Conservation (phyloP, 768 basidiomycete species). For the Boletus subcaerulescens region DNA sequence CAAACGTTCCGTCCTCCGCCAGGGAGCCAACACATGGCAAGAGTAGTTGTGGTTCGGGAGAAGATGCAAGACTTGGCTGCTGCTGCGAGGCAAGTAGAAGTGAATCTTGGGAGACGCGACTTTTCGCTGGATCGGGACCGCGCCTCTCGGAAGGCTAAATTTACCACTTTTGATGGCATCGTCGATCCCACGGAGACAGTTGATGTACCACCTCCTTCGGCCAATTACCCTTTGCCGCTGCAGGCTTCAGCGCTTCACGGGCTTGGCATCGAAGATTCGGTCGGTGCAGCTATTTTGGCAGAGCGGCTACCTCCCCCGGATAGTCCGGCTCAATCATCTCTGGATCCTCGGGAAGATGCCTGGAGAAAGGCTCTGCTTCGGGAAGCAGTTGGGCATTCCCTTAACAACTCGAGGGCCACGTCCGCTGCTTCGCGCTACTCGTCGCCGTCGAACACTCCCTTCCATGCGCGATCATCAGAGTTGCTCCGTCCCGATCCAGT, state of each 20-base stretch:
- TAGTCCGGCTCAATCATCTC: conserved; percentile 57
- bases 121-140: conserved; percentile 45
- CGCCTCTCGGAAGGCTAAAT: conserved; percentile 37
- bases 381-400: conserved; percentile 75
- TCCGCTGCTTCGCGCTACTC: conserved; percentile 34
- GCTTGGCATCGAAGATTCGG: conserved; percentile 68
- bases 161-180: conserved; percentile 48
- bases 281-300: conserved; percentile 73
- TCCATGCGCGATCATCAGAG: conserved; percentile 21
- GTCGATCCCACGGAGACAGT: conserved; percentile 86
- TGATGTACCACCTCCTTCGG: conserved; percentile 69
- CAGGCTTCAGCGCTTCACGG: conserved; percentile 74
- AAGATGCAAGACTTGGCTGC: conserved; percentile 66
- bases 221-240: conserved; percentile 68
- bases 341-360: conserved; percentile 55
- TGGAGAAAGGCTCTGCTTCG: conserved; percentile 78
- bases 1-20: conserved; percentile 33
- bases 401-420: conserved; percentile 55
- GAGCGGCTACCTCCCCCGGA: conserved; percentile 65
- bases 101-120: conserved; percentile 60
- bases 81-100: conserved; percentile 75
- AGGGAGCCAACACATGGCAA: conserved; percentile 43
- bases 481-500: conserved; percentile 18
- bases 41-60: conserved; percentile 83
- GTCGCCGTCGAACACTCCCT: conserved; percentile 35